Percentiles rank a stretch among this genome's conserved stretches.
Evolutionary conservation across 148 eudicot genomes (phyloP).

Genomic region (Diospyros kaki): DNA sequence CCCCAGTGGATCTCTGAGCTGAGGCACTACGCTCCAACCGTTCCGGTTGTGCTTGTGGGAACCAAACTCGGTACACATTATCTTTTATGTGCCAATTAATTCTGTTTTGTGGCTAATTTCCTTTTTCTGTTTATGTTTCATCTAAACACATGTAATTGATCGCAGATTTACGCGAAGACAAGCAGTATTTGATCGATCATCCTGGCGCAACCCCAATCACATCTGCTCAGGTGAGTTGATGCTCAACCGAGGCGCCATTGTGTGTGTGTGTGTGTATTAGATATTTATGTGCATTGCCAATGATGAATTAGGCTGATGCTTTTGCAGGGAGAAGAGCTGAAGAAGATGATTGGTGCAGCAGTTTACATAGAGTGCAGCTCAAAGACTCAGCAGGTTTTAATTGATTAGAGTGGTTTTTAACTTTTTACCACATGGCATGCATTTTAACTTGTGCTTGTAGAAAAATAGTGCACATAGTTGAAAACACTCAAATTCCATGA

Average conservation of each 20-base stretch:
- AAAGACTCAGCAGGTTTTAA: conserved; percentile 56
- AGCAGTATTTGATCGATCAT: conserved; percentile 38
- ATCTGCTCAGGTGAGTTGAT: conserved; percentile 35
- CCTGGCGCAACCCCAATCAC: conserved; percentile 45
- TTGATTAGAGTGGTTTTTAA: background rate
- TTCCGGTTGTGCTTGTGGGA: conserved; percentile 49
- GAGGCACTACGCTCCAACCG: conserved; percentile 51
- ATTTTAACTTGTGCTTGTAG: background rate
- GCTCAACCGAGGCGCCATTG: background rate
- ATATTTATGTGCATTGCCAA: no score
- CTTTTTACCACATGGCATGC: no score
- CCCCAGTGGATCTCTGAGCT: conserved; percentile 51
- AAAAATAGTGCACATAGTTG: background rate
- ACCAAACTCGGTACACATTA: conserved; percentile 33
- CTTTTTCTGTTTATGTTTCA: background rate
- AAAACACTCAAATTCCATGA: no score
- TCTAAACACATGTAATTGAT: background rate
- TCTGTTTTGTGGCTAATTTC: background rate
- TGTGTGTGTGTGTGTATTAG: background rate
- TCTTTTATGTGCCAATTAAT: background rate
- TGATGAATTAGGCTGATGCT: background rate
- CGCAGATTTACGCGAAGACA: conserved; percentile 45
- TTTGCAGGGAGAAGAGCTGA: conserved; percentile 64
- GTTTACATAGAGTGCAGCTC: conserved; percentile 67
- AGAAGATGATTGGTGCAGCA: conserved; percentile 61